phyloP scores from a whole-genome alignment of 306 rosid species.

The Calophaca sinica region DNA sequence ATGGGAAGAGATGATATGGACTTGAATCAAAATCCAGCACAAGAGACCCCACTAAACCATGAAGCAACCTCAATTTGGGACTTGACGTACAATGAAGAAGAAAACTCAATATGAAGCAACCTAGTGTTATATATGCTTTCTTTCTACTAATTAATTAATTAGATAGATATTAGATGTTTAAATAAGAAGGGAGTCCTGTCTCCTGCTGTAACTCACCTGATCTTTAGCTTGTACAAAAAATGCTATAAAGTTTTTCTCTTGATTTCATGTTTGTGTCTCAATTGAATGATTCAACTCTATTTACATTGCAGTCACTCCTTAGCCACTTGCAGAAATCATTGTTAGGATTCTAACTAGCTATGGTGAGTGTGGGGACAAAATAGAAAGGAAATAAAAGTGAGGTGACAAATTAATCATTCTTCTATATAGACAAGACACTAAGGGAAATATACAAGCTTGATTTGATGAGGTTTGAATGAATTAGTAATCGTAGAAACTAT shows the following conservation, averaged over 20 bases:
- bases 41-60: conserved; percentile 35
- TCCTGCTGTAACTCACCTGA: conserved; percentile 22
- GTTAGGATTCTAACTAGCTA: conserved; percentile 44
- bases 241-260: neutral
- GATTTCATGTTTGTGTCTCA: conserved; percentile 32
- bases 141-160: neutral
- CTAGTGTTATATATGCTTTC: neutral
- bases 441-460: conserved; percentile 50
- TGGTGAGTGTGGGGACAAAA: conserved; percentile 31
- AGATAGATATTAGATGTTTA: neutral
- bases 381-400: conserved; percentile 26
- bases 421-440: conserved; percentile 41
- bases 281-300: conserved; percentile 39
- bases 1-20: conserved; percentile 23
- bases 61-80: conserved; percentile 67
- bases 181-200: conserved; percentile 7
- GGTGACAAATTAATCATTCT: conserved; percentile 17
- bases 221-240: conserved; percentile 12
- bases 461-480: conserved; percentile 15
- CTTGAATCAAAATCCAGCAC: conserved; percentile 35
- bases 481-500: conserved; percentile 72
- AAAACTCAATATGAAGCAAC: neutral
- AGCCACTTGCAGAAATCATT: conserved; percentile 26
- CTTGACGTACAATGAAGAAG: conserved; percentile 14
- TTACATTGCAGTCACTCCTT: conserved; percentile 40